phyloP scores from a whole-genome alignment of 1,284 basidiomycete genomes.

The Macrocystidia cucumis region DNA sequence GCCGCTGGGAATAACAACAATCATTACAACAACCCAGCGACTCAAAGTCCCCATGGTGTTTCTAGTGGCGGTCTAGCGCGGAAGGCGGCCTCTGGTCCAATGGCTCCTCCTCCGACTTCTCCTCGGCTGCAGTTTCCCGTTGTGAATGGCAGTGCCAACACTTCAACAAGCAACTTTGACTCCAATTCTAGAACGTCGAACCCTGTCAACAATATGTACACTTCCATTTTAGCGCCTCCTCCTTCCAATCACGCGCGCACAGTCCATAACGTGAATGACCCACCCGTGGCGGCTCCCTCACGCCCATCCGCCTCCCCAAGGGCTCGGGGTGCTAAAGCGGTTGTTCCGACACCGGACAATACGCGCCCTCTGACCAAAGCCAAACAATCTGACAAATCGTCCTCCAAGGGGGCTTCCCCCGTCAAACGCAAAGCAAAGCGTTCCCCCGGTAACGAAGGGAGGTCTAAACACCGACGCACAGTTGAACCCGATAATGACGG shows the following conservation, averaged over 20 bases:
- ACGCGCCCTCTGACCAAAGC: slow-evolving; percentile 32
- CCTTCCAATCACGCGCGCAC: slow-evolving; percentile 66
- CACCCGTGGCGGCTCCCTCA: slow-evolving; percentile 51
- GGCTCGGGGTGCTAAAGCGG: slow-evolving; percentile 24
- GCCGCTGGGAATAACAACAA: slow-evolving; percentile 30
- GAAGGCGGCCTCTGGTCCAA: slow-evolving; percentile 31
- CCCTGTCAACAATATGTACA: slow-evolving; percentile 51
- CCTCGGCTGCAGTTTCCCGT: slow-evolving; percentile 36
- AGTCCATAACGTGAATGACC: slow-evolving; percentile 62
- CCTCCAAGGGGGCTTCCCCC: slow-evolving; percentile 21
- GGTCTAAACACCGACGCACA: slow-evolving; percentile 32
- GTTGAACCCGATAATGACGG: slow-evolving; percentile 35
- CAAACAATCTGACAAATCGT: slow-evolving; percentile 20
- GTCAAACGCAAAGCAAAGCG: slow-evolving; percentile 29
- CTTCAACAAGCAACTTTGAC: slow-evolving; percentile 15
- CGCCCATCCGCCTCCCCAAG: slow-evolving; percentile 33
- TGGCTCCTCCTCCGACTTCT: slow-evolving; percentile 40
- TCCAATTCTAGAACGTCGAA: slow-evolving; percentile 21
- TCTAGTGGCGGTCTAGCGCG: slow-evolving; percentile 21
- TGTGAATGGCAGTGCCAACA: slow-evolving; percentile 21
- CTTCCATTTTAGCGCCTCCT: slow-evolving; percentile 68
- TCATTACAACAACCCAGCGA: slow-evolving; percentile 42
- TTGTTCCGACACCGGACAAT: slow-evolving; percentile 33
- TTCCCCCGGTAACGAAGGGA: slow-evolving; percentile 37
- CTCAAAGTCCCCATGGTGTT: slow-evolving; percentile 30